Base-by-base conservation (phyloP, 345 rosid genomes). In the Excoecaria cochinchinensis region DNA sequence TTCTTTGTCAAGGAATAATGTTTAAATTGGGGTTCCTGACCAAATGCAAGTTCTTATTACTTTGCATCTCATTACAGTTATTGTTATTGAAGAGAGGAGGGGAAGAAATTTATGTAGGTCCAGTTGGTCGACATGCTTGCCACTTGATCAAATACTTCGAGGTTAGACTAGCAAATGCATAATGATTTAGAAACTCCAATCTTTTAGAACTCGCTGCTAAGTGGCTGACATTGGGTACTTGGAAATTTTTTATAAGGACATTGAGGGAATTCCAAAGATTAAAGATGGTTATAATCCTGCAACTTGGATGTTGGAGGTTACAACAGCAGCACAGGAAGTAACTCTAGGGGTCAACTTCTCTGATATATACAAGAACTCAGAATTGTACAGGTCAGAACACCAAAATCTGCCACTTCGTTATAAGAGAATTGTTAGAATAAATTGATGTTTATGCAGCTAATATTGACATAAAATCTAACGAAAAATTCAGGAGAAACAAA, bases 301-400 rank as follows among this genome's bases (percentile, higher is more conserved):
- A 52, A 86, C 94, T 10, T 90, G 94, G 91, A 90, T 90, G 94
- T 83, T 90, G 73, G 94, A 90, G 68, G 82, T 86, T 67, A 90
- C 94, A 40, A 13, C 90, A 15, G 74, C 84, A 53, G 75, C 86
- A 66, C 84, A 80, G 75, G 93, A 89, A 85, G 76, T 52, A 50
- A 67, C 81, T 60, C 86, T 88, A 16, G 84, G 79, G 55, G 66
- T 84, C 51, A 74, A 86, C 74, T 88, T 90, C 70, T 40, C 82
- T 31, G 77, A 80, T 17, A 63, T 80, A 60, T 90, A 86, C 85
- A 86, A 75, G 73, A 86, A 84, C 39, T 85, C 94, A 10, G 90
- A 88, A 48, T 76, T 85, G 52, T 72, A 79, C 70, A 77, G 89
- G 92, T 89, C 76, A 7, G 76, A 72, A 15, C 65, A 69, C 67